phyloP scores from a whole-genome alignment of 2,329 filamentous ascomycete species.

The Phialophora macrospora region DNA sequence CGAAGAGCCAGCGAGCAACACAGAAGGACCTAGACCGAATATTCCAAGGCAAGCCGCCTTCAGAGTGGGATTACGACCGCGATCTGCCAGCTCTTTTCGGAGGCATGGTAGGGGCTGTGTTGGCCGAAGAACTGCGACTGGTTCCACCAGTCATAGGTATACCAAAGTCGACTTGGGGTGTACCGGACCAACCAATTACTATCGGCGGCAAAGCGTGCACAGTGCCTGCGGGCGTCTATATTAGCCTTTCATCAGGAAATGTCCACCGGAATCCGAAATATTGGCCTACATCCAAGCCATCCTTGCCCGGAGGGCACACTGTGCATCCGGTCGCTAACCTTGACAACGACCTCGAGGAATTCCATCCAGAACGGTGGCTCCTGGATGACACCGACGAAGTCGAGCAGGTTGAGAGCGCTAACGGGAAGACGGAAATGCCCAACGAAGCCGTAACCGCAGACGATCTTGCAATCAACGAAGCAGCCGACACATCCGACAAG shows the following conservation, averaged over 20 bases:
- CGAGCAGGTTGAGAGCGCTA: conserved; percentile 14
- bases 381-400: conserved; percentile 39
- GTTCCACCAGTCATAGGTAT: conserved; percentile 73
- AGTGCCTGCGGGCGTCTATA: conserved; percentile 61
- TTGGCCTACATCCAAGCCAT: conserved; percentile 63
- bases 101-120: conserved; percentile 72
- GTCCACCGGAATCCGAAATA: conserved; percentile 72
- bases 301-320: conserved; percentile 46
- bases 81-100: conserved; percentile 69
- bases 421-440: conserved; percentile 28
- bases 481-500: conserved; percentile 65
- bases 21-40: conserved; percentile 72
- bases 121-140: conserved; percentile 77
- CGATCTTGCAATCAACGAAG: conserved; percentile 58
- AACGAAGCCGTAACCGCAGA: conserved; percentile 36
- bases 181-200: conserved; percentile 58
- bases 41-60: conserved; percentile 52
- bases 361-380: conserved; percentile 75
- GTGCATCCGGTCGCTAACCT: conserved; percentile 42
- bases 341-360: conserved; percentile 67
- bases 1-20: conserved; percentile 65
- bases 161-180: conserved; percentile 65
- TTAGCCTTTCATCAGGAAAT: conserved; percentile 62
- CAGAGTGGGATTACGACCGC: conserved; percentile 71
- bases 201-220: conserved; percentile 63